Evolutionary conservation across 1,139 yeast genomes (phyloP).

Genomic region (Scheffersomyces segobiensis): DNA sequence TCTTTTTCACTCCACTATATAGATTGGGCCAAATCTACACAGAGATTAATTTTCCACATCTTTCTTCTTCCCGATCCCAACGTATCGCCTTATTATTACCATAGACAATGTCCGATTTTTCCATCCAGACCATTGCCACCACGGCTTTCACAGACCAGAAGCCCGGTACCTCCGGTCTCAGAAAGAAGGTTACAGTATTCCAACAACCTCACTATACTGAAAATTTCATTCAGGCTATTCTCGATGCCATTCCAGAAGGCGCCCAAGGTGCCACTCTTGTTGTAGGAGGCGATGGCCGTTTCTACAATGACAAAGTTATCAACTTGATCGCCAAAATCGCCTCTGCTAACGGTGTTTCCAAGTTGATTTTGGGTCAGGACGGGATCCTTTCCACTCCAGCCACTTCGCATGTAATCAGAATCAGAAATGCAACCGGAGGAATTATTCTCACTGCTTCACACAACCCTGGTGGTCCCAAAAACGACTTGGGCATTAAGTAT

Average conservation of each 20-base stretch:
- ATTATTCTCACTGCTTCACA: constrained; percentile 95
- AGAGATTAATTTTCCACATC: background rate
- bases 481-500: constrained; percentile 95
- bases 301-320: constrained; percentile 78
- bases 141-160: constrained; percentile 86
- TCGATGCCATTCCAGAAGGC: constrained; percentile 91
- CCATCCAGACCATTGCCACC: constrained; percentile 48
- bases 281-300: constrained; percentile 97
- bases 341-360: constrained; percentile 88
- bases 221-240: constrained; percentile 86
- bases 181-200: constrained; percentile 88
- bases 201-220: constrained; percentile 83
- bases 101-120: constrained; percentile 1
- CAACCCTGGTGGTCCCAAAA: constrained; percentile 96
- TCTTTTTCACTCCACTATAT: background rate
- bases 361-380: constrained; percentile 81
- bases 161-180: constrained; percentile 96
- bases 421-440: constrained; percentile 75
- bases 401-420: constrained; percentile 87
- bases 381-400: constrained; percentile 96
- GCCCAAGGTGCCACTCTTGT: constrained; percentile 72
- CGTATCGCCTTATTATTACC: background rate
- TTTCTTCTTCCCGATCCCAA: background rate
- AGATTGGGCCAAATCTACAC: background rate
- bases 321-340: constrained; percentile 80